Conservation (phyloP, 345 rosid species). For the Murraya koenigii region DNA sequence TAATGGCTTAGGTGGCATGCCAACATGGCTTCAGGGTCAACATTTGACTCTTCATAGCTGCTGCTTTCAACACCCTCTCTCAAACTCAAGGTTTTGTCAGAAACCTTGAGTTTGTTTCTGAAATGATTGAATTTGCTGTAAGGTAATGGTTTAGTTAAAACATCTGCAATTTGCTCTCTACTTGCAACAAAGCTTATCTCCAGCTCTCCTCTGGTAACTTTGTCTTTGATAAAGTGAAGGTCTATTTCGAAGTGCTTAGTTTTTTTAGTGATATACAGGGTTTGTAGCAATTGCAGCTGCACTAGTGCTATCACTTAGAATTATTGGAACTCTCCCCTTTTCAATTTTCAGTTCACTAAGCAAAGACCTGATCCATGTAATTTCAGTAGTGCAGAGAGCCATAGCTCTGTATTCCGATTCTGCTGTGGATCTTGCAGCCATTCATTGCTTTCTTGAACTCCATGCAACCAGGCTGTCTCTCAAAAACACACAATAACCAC, state of each 20-base stretch:
- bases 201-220: not conserved
- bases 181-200: not conserved
- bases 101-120: not conserved
- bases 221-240: not conserved
- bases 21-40: no score
- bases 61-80: not conserved
- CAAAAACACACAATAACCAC: not conserved
- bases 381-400: not conserved
- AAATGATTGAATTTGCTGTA: no score
- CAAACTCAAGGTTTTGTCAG: no score
- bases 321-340: not conserved
- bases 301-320: not conserved
- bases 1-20: no score
- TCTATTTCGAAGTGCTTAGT: not conserved
- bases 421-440: not conserved
- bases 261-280: not conserved
- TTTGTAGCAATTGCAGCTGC: not conserved
- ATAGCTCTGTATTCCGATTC: not conserved
- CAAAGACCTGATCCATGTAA: no score
- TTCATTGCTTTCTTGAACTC: not conserved
- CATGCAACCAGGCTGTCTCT: not conserved
- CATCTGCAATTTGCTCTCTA: no score
- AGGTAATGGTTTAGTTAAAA: not conserved
- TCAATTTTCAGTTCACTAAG: not conserved
- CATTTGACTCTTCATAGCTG: no score